phyloP scores from a whole-genome alignment of 2,329 filamentous ascomycete genomes.

The Xylaria sp. region DNA sequence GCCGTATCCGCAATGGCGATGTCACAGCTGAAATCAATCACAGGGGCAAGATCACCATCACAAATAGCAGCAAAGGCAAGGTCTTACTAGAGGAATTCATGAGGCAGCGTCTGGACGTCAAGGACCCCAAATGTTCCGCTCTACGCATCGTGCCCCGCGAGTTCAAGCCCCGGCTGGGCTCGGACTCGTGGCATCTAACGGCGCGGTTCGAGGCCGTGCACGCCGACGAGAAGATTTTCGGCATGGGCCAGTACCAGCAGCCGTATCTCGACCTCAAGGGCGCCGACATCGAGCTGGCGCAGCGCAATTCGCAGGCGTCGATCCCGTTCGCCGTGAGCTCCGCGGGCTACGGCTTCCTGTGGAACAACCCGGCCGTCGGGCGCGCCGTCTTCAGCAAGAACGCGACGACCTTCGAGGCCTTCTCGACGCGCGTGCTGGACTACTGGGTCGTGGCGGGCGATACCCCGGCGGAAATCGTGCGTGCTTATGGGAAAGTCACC shows the following conservation, averaged over 20 bases:
- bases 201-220: conserved; percentile 63
- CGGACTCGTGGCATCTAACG: conserved; percentile 66
- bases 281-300: conserved; percentile 70
- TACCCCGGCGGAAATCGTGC: conserved; percentile 64
- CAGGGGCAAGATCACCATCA: conserved; percentile 56
- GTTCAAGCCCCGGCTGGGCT: conserved; percentile 63
- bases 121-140: conserved; percentile 69
- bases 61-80: conserved; percentile 33
- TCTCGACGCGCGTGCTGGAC: conserved; percentile 67
- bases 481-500: conserved; percentile 66
- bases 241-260: conserved; percentile 77
- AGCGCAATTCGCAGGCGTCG: conserved; percentile 74
- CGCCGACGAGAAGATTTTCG: conserved; percentile 69
- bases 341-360: conserved; percentile 71
- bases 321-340: conserved; percentile 71
- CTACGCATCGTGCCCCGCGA: conserved; percentile 68
- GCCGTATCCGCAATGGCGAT: conserved; percentile 58
- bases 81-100: conserved; percentile 64
- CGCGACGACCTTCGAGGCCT: conserved; percentile 70
- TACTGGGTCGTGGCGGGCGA: conserved; percentile 73
- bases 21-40: conserved; percentile 51
- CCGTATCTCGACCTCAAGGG: conserved; percentile 72
- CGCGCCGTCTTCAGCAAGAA: conserved; percentile 71
- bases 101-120: conserved; percentile 60
- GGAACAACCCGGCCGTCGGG: conserved; percentile 74